Evolutionary conservation across 225 moss, liverwort and hornwort species (phyloP), one percentile per base, ranked within the genome.

Genomic region (Polytrichum commune): DNA sequence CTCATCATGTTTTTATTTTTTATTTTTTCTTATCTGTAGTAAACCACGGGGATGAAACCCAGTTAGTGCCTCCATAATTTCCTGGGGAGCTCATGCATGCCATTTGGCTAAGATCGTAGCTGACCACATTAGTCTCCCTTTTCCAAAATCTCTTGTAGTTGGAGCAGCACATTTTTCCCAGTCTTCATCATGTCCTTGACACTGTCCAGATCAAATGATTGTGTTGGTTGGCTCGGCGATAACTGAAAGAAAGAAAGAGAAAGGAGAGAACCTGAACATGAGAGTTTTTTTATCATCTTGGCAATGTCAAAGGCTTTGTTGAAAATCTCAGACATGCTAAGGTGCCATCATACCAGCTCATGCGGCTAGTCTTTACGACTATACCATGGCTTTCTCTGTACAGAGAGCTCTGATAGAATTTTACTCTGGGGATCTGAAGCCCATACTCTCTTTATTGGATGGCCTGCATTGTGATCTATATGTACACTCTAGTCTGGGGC

Each of bases 261-360:
- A 3, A 46, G 35, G 16, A 46, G 46, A 46, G 58, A 20, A 58
- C n/a, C 58, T 58, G 58, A 58, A 58, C 24, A 20, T 58, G n/a
- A 58, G 46, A 58, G 9, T 58, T 20, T 58, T 6, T 58, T 66
- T 70, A 66, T 79, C 68, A 74, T 74, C 72, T 53, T 71, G 72
- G 77, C 60, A 67, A 64, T 75, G 77, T 79, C 72, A 69, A 85
- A 46, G 13, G 46, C 46, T 66, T 54, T 65, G 53, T 70, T 73
- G 63, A 66, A 22, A 74, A 64, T 64, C 57, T 66, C 63, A 29
- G 55, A 54, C 32, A 66, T 74, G 66, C 60, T 69, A 74, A 67
- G 61, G 67, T 76, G 76, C 75, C 75, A 65, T 63, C 77, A 72
- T 79, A 76, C 65, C 75, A 72, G 83, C 69, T 77, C 80, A 73